Conservation (phyloP, 495 filamentous ascomycete species). For the Chaetomium fimeti region DNA sequence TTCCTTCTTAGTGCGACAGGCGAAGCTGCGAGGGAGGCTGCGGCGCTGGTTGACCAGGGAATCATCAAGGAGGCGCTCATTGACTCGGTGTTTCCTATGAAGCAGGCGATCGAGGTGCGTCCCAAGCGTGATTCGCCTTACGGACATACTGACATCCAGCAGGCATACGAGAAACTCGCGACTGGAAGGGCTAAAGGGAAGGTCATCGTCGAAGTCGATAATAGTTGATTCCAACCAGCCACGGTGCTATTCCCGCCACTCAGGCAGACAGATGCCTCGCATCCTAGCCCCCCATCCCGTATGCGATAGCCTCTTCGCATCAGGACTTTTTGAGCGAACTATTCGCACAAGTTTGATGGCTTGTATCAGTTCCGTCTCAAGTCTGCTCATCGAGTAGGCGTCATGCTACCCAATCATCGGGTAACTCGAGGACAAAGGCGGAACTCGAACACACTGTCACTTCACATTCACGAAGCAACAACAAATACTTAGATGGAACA, state of each 20-base stretch:
- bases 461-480: too few species aligned
- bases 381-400: too few species aligned
- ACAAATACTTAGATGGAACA: too few species aligned
- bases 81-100: slow-evolving; percentile 42
- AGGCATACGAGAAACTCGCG: slow-evolving; percentile 38
- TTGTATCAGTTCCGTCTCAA: too few species aligned
- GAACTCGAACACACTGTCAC: too few species aligned
- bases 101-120: slow-evolving; percentile 35
- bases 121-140: background rate
- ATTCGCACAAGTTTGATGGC: too few species aligned
- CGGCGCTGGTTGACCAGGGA: slow-evolving; percentile 32
- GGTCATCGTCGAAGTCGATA: slow-evolving; percentile 36
- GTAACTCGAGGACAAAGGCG: too few species aligned
- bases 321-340: too few species aligned
- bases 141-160: background rate
- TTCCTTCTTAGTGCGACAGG: slow-evolving; percentile 35
- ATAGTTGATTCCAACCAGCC: background rate
- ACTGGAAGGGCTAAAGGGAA: slow-evolving; percentile 42
- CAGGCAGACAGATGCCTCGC: too few species aligned
- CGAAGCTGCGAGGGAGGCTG: slow-evolving; percentile 31
- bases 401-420: too few species aligned
- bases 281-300: too few species aligned
- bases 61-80: slow-evolving; percentile 34
- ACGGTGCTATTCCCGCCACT: background rate
- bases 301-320: too few species aligned